phyloP scores from a whole-genome alignment of 2,329 filamentous ascomycete species.

The Diaporthe capsici region DNA sequence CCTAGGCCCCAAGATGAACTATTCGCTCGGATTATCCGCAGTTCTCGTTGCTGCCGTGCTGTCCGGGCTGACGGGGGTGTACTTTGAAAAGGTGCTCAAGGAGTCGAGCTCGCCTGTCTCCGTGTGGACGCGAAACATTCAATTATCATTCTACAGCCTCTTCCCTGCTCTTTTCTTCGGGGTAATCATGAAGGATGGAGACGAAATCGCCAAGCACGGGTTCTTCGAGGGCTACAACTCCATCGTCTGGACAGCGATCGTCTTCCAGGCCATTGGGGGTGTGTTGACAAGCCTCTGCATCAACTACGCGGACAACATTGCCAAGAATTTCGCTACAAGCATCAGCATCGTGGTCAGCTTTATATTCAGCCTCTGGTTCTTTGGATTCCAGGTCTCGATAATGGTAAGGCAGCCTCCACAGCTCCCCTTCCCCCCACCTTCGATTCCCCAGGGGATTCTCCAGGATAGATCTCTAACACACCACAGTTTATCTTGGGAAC shows the following conservation, averaged over 20 bases:
- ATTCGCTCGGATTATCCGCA: constrained; percentile 82
- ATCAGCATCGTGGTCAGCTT: constrained; percentile 93
- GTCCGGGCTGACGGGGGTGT: constrained; percentile 88
- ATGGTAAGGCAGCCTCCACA: constrained; percentile 72
- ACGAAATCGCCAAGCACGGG: constrained; percentile 84
- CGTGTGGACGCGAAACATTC: constrained; percentile 95
- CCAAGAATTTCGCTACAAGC: constrained; percentile 93
- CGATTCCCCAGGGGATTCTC: constrained; percentile 16
- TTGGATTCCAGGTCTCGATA: constrained; percentile 81
- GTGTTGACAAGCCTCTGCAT: constrained; percentile 87
- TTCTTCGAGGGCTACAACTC: constrained; percentile 97
- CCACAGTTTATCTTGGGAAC: constrained; percentile 86
- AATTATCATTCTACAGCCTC: constrained; percentile 93
- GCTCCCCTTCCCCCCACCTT: too few species aligned
- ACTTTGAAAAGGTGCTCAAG: constrained; percentile 93
- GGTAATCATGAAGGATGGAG: constrained; percentile 88
- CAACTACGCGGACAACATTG: constrained; percentile 88
- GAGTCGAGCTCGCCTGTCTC: constrained; percentile 82
- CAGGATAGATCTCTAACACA: constrained; percentile 37
- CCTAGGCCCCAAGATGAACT: constrained; percentile 74
- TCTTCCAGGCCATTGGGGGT: constrained; percentile 86
- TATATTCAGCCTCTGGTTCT: constrained; percentile 86
- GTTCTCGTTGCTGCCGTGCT: constrained; percentile 84
- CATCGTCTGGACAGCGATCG: constrained; percentile 88
- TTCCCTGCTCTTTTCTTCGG: constrained; percentile 91